A percentile compares a stretch with the other conserved stretches of the same genome.
phyloP scores from a whole-genome alignment of 2,329 filamentous ascomycete species.

The Claviceps digitariae region DNA sequence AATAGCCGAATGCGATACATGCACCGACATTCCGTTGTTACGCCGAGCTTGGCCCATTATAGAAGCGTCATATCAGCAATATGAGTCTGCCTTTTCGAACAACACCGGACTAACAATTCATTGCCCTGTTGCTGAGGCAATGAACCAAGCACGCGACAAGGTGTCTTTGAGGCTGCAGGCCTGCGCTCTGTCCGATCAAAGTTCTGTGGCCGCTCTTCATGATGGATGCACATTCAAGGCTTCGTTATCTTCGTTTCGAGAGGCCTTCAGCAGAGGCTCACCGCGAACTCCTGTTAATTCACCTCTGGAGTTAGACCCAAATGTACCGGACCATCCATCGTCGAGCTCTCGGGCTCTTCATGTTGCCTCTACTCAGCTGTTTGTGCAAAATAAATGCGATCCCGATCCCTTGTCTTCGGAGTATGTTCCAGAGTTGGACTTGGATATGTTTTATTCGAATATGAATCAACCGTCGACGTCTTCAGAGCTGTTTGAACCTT shows the following conservation, averaged over 20 bases:
- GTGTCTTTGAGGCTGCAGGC: background rate
- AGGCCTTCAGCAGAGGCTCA: background rate
- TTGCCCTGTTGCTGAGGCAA: background rate
- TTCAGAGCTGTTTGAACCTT: background rate
- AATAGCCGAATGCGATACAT: slow-evolving; percentile 7
- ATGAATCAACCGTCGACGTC: background rate
- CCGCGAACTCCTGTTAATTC: background rate
- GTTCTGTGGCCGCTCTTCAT: background rate
- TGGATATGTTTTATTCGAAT: background rate
- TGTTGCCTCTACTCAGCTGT: background rate
- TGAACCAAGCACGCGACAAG: background rate
- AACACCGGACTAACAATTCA: background rate
- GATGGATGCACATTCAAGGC: background rate
- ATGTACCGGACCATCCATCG: background rate
- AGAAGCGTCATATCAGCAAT: slow-evolving; percentile 5
- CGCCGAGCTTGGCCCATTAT: slow-evolving; percentile 6
- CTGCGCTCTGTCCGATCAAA: background rate
- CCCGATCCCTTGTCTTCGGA: background rate
- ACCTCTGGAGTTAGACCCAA: background rate
- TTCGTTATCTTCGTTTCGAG: background rate
- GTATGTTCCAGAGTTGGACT: background rate
- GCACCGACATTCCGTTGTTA: slow-evolving; percentile 3
- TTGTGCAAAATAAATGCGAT: background rate
- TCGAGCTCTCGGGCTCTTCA: background rate
- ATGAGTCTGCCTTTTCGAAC: background rate